Percentiles rank a stretch among this genome's conserved stretches.
Evolutionary conservation across 2,329 filamentous ascomycete species (phyloP).

Genomic region (Grosmannia huntii): DNA sequence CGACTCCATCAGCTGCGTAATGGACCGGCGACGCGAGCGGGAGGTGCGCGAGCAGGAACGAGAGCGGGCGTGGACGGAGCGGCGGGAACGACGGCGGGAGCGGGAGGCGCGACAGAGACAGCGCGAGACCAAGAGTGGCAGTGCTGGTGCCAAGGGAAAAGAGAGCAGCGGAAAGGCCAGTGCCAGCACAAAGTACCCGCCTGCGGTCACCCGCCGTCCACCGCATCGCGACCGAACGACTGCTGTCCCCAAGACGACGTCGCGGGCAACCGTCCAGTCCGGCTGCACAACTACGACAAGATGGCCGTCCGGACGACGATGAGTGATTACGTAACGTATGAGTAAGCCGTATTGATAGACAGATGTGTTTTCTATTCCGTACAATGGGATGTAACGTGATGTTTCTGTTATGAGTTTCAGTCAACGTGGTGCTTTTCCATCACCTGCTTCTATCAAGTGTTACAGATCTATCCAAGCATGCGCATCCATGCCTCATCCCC

Average conservation of each 20-base stretch:
- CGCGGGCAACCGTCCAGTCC: not conserved
- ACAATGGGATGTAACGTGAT: no score
- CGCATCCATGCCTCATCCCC: not conserved
- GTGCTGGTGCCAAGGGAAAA: no score
- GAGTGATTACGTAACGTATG: not conserved
- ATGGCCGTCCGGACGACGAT: not conserved
- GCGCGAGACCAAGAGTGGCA: not conserved
- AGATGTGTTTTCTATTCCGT: no score
- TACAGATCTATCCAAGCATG: no score
- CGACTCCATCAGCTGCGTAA: constrained; percentile 11
- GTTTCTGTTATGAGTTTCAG: no score
- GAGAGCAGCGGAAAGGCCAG: not conserved
- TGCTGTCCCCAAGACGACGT: not conserved
- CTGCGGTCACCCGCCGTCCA: not conserved
- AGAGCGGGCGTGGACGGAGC: not conserved
- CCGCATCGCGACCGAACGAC: not conserved
- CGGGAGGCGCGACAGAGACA: not conserved
- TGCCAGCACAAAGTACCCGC: not conserved
- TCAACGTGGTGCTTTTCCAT: no score
- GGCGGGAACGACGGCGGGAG: not conserved
- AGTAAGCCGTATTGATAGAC: no score
- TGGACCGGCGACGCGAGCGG: not conserved
- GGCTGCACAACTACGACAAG: not conserved
- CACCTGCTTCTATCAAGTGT: no score
- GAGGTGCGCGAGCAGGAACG: not conserved